Percentiles rank a stretch among this genome's conserved stretches.
Conservation (phyloP, 805 yeast species). For the Cyberlindnera maclurae region DNA sequence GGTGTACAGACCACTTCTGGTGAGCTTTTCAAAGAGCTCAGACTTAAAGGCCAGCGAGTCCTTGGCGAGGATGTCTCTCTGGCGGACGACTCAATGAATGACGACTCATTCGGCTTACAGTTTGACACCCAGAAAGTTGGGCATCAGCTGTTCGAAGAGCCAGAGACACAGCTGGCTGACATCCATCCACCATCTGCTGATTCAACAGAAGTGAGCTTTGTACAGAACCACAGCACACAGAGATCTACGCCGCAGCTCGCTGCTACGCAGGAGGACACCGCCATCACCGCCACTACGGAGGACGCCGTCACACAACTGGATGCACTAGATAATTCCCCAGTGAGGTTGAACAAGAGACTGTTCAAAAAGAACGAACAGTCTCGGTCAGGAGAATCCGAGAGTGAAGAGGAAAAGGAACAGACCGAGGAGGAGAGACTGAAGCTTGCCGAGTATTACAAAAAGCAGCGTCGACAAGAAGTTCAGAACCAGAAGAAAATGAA, state of each 20-base stretch:
- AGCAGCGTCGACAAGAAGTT: conserved; percentile 21
- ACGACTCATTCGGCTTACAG: conserved; percentile 1
- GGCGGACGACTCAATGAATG: conserved; percentile 1
- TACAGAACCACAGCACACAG: too few relatives aligned
- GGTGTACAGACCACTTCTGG: not conserved
- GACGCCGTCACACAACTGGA: not conserved
- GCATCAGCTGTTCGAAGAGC: conserved; percentile 4
- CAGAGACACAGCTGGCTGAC: conserved; percentile 8
- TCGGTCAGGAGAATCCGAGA: conserved; percentile 7
- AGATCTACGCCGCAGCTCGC: too few relatives aligned
- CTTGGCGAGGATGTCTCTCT: conserved; percentile 5
- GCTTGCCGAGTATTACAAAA: conserved; percentile 15
- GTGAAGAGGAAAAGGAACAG: conserved; percentile 17
- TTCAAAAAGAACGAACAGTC: conserved; percentile 13
- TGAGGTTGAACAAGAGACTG: conserved; percentile 18
- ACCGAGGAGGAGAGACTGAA: conserved; percentile 14
- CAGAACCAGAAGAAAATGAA: conserved; percentile 27
- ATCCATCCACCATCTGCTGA: conserved; percentile 5
- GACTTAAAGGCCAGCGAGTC: conserved; percentile 3
- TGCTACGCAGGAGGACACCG: too few relatives aligned
- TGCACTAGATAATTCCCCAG: conserved; percentile 1
- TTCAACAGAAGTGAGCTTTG: not conserved
- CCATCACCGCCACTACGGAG: too few relatives aligned
- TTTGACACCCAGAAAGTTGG: not conserved
- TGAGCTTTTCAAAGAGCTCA: conserved; percentile 12